Conservation (phyloP, 164 flowering plant genomes). For the Amborella trichopoda region DNA sequence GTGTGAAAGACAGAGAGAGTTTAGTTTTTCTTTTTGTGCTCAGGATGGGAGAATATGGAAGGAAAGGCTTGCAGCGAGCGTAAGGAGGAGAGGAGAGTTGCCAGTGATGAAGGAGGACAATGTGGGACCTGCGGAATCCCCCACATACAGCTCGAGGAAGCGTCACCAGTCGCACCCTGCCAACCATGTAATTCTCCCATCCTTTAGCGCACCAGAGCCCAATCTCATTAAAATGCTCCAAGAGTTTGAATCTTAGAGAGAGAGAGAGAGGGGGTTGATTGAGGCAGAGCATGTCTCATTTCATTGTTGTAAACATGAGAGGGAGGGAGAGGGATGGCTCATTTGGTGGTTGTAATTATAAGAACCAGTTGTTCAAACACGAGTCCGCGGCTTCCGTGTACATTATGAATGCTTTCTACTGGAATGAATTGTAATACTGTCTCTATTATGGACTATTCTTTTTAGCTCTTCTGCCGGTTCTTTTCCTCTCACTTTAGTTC, state of each 20-base stretch:
- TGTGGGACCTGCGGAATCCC: conserved; percentile 12
- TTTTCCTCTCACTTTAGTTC: no score
- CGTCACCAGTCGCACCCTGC: conserved; percentile 32
- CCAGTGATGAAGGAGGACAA: conserved; percentile 11
- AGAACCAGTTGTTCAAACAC: no score
- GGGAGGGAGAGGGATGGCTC: no score
- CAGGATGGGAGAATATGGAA: conserved; percentile 26
- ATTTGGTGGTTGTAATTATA: no score
- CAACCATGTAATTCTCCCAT: conserved; percentile 7
- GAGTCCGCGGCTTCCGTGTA: no score
- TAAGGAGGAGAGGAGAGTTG: conserved; percentile 25
- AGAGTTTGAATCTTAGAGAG: conserved; percentile 6
- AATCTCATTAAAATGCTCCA: conserved; percentile 13
- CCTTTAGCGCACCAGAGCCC: conserved; percentile 2
- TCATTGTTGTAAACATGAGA: no score
- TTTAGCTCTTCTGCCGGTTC: no score
- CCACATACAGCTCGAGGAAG: conserved; percentile 28
- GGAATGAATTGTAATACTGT: no score
- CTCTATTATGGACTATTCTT: no score
- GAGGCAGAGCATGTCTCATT: no score
- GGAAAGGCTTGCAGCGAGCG: conserved; percentile 17
- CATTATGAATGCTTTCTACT: no score
- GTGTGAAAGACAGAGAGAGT: not conserved
- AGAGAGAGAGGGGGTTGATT: no score
- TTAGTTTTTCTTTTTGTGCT: not conserved